Base-by-base conservation (phyloP, 306 rosid species). In the Cucumis hystrix region DNA sequence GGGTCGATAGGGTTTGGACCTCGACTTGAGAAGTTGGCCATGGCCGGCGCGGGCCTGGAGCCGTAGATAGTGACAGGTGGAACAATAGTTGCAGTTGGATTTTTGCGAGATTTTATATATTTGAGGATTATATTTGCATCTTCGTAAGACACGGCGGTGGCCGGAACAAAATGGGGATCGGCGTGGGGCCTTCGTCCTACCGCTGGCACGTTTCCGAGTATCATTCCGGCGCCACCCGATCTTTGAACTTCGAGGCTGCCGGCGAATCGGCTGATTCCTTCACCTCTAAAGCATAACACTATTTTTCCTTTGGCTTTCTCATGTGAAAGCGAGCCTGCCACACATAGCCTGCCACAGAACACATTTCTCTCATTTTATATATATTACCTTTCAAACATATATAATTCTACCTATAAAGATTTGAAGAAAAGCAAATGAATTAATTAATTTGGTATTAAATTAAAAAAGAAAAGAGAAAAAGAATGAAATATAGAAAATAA, bases 1-100 rank as follows among this genome's bases (percentile, higher is more conserved):
- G 92, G 95, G 57, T 94, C 97, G 78, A 94, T 49, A 35, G 80
- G 35, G 76, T 91, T 94, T n/a, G 98, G 98, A 81, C 98, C 97
- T 83, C 98, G 85, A 47, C 97, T 92, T 51, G 91, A 73, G 86
- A 94, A 94, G 25, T 83, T 33, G 47, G 98, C 87, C 88, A 94
- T 82, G 77, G 75, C 82, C 25, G 98, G 98, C 60, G 98, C 98
- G 71, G 98, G 96, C 81, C 83, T 92, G 17, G 90, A 73, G 23
- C 86, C 59, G 8, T 92, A 40, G 23, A 86, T 77, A 8, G 98
- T 94, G 79, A 7, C 82, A 25, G 87, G 97, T 3, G 91, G 89
- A 33, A 87, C 52, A 72, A 94, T 84, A 40, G 75, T 80, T n/a
- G 95, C 96, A 54, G 41, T 80, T 59, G 97, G 95, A 51, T 81